Base-by-base conservation (phyloP, 2,329 filamentous ascomycete genomes). In the Ascochyta clinopodiicola region DNA sequence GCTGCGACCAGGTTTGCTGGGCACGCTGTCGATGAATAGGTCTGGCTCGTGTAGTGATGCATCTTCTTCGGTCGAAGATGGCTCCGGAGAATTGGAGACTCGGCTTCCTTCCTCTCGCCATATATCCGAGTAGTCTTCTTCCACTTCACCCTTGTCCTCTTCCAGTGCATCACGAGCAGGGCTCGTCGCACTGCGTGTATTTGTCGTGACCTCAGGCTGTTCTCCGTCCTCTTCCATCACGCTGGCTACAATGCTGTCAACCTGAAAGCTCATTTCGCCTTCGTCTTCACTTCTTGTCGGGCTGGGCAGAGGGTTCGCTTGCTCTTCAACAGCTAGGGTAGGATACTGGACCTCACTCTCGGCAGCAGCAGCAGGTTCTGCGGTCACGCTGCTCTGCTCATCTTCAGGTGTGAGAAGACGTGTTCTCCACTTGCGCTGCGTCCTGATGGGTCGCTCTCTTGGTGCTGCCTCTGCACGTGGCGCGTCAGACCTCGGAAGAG, bases 31-130 rank as follows among this genome's bases (percentile, higher is more conserved):
- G 8, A 63, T 61, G 36, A 77, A 74, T 13, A 76, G 51, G 37
- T 77, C 76, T 17, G 42, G 46, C 31, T 56, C 52, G 12, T 51
- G 46, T 17, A 42, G 43, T 9, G 39, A 50, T 12, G 17, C 8
- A 1, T 21, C 9, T n/a, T 42, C 40, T 8, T 32, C 29, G 12
- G 29, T 36, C 25, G 63, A 57, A 21, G 43, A 47, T 21, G 57
- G 42, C n/a, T 56, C 52, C 5, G 63, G 48, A 27, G 56, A 59
- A 21, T 61, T 53, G 0, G 66, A 62, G 15, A 70, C 69, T 8
- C 77, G 73, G 37, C 78, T 80, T 15, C 78, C 79, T 59, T 81
- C 79, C 52, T 80, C 79, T 64, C 79, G 73, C 80, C 80, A 81
- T 21, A 82, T 74, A 49, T 81, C 79, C 17, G 68, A 70, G 29